phyloP scores from a whole-genome alignment of 805 yeast species.

The Saccharomyces cerevisiae region DNA sequence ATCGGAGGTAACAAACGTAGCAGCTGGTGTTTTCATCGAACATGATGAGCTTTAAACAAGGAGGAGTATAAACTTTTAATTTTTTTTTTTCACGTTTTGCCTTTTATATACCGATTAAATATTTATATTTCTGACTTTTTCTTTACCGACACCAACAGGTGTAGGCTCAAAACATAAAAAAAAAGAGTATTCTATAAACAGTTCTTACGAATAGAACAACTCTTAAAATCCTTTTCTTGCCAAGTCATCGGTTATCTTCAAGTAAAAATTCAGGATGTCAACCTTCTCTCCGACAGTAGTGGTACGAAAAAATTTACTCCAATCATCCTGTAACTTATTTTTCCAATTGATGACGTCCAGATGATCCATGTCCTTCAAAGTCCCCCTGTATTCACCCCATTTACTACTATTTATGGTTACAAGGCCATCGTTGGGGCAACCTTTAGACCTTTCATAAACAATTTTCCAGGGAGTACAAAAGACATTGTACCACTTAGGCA shows the following conservation, averaged over 20 bases:
- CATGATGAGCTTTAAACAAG: neutral
- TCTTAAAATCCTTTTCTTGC: slow-evolving; percentile 47
- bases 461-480: slow-evolving; percentile 60
- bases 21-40: neutral
- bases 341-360: slow-evolving; percentile 82
- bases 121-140: neutral
- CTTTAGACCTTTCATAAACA: slow-evolving; percentile 35
- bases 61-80: neutral
- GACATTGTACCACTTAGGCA: slow-evolving; percentile 53
- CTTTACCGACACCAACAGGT: neutral
- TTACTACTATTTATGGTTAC: slow-evolving; percentile 68
- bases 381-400: slow-evolving; percentile 83
- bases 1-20: neutral
- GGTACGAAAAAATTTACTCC: slow-evolving; percentile 8
- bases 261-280: slow-evolving; percentile 61
- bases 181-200: neutral
- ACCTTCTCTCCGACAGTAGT: slow-evolving; percentile 33
- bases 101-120: neutral
- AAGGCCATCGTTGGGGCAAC: slow-evolving; percentile 74
- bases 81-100: neutral
- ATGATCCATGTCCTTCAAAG: slow-evolving; percentile 72
- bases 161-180: neutral
- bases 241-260: slow-evolving; percentile 56
- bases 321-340: slow-evolving; percentile 38
- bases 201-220: neutral